These are phyloP conservation scores for Salix koriyanagi DNA, from an alignment of 345 rosid species.

Conservation along the genomic window DNA sequence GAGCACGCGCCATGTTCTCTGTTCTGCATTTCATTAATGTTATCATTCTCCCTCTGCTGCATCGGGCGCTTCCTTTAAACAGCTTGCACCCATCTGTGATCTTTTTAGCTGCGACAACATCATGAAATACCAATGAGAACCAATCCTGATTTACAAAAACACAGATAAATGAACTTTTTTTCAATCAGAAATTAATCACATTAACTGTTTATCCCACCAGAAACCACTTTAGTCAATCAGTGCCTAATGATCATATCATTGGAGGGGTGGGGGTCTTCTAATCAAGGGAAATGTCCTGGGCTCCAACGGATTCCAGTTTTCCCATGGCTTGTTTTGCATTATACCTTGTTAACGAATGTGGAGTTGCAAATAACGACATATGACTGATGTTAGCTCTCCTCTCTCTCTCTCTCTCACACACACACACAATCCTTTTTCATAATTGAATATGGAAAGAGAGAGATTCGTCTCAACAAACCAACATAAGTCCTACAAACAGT, in stretches of 20 bases:
- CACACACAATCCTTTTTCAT: too few relatives aligned
- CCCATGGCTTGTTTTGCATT: not conserved
- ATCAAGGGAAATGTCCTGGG: not conserved
- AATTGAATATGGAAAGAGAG: too few relatives aligned
- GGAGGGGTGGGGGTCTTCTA: too few relatives aligned
- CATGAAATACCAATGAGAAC: not conserved
- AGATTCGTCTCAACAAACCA: too few relatives aligned
- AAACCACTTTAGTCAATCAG: not conserved
- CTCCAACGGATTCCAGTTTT: not conserved
- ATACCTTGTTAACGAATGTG: too few relatives aligned
- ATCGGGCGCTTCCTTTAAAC: conserved; percentile 12
- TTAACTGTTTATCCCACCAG: not conserved
- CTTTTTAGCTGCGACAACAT: conserved; percentile 30
- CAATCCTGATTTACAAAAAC: not conserved
- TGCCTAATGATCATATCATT: not conserved
- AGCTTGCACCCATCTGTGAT: conserved; percentile 18
- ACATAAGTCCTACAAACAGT: too few relatives aligned
- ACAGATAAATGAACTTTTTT: not conserved
- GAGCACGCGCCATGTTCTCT: not conserved
- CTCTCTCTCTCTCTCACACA: too few relatives aligned
- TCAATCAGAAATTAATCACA: not conserved
- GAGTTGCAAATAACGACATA: too few relatives aligned
- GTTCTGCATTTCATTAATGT: not conserved
- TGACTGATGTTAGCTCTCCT: too few relatives aligned
- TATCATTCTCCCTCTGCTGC: conserved; percentile 9